Evolutionary conservation across 2,329 filamentous ascomycete genomes (phyloP), one percentile per base, ranked within the genome.

Genomic region (Zarea fungicola): DNA sequence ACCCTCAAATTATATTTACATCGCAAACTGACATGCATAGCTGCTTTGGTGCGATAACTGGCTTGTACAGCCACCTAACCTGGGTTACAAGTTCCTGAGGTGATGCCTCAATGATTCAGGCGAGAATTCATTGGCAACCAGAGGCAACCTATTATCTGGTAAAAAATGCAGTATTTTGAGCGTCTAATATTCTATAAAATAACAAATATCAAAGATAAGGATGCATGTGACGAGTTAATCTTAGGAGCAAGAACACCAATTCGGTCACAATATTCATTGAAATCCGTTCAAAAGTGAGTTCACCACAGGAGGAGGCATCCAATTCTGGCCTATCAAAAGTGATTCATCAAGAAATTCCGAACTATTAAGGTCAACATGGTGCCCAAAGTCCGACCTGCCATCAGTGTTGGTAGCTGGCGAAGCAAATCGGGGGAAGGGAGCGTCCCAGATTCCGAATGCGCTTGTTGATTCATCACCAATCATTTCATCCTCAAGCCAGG

Each of bases 291-390:
- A 34, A 40, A 25, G 16, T 31, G 25, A 28, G 34, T 40, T 39
- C 26, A 28, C 19, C 44, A 32, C 29, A 18, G 44, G 1, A 18
- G 13, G 19, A 32, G 21, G 9, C 19, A 28, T 13, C 44, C 44
- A 47, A 6, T 14, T 16, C 29, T 34, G 45, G 36, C 29, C 29
- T 11, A 11, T 41, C 13, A 10, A 40, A 29, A 4, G 35, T 47
- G 37, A 23, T 41, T 39, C 35, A 40, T 31, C 44, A 39, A 40
- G 26, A 26, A 21, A 39, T 47, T 28, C 44, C 40, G 44, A 40
- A 40, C 44, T 47, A 48, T 29, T 35, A 35, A 42, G 23, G 21
- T 48, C 29, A n/a, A n/a, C n/a, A n/a, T n/a, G n/a, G n/a, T 37
- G 21, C 18, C 21, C n/a, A 16, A n/a, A 16, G 29, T 5, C 32